Conservation (phyloP, 805 yeast species). For the Barnettozyma sp. region DNA sequence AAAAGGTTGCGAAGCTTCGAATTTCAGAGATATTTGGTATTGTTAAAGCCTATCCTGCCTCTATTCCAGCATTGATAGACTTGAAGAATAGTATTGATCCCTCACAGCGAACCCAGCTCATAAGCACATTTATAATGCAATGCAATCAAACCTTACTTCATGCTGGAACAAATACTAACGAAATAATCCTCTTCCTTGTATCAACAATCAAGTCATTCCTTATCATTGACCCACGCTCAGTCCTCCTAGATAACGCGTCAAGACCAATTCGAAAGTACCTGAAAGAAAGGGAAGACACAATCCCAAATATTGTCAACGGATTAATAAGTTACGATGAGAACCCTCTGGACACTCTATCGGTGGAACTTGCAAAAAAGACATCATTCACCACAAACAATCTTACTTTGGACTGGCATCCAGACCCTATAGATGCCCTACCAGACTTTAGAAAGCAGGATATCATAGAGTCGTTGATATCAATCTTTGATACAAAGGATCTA, state of each 20-base stretch:
- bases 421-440: constrained; percentile 85
- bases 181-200: constrained; percentile 61
- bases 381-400: constrained; percentile 14
- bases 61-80: constrained; percentile 50
- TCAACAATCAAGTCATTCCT: constrained; percentile 65
- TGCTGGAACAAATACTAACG: constrained; percentile 75
- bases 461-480: constrained; percentile 62
- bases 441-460: constrained; percentile 70
- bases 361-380: constrained; percentile 36
- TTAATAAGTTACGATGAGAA: constrained; percentile 38
- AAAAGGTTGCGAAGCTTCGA: constrained; percentile 33
- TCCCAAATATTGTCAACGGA: constrained; percentile 63
- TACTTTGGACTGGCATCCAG: constrained; percentile 63
- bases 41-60: constrained; percentile 45
- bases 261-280: constrained; percentile 69
- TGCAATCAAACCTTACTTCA: constrained; percentile 51
- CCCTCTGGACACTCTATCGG: constrained; percentile 45
- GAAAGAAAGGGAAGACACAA: constrained; percentile 67
- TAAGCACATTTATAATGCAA: constrained; percentile 39
- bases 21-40: constrained; percentile 54
- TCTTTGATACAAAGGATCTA: constrained; percentile 61
- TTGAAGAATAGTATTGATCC: constrained; percentile 44
- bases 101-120: constrained; percentile 46
- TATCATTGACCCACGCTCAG: constrained; percentile 82
- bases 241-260: constrained; percentile 68